Conservation (phyloP, 441 rosid genomes). For the Francoa sonchifolia region DNA sequence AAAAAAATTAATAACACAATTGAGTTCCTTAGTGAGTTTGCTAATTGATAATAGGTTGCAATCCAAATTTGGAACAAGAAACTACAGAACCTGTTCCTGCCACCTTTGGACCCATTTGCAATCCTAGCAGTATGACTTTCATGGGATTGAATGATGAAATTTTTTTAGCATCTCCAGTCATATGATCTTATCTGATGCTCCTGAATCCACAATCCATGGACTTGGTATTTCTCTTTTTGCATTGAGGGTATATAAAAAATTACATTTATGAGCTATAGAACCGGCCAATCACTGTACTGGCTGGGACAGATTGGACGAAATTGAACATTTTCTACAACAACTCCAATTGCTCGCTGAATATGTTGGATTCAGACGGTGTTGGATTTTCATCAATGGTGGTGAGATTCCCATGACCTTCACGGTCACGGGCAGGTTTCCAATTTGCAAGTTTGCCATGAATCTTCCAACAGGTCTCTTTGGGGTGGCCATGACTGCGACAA, state of each 20-base stretch:
- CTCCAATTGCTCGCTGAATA: not conserved
- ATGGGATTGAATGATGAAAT: no score
- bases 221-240: not conserved
- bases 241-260: not conserved
- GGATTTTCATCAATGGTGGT: no score
- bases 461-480: not conserved
- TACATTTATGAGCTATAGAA: not conserved
- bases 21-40: not conserved
- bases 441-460: not conserved
- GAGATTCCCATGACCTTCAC: not conserved
- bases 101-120: no score
- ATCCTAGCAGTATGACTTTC: no score
- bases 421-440: no score
- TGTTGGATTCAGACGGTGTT: not conserved
- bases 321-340: not conserved
- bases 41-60: not conserved
- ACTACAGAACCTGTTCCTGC: no score
- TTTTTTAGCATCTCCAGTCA: no score
- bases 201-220: not conserved
- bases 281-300: not conserved
- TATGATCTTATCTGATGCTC: not conserved
- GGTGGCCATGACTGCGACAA: not conserved
- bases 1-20: not conserved
- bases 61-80: not conserved
- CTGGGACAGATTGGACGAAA: not conserved